Base-by-base conservation (phyloP, 2,329 filamentous ascomycete species). In the Monilinia fructigena region DNA sequence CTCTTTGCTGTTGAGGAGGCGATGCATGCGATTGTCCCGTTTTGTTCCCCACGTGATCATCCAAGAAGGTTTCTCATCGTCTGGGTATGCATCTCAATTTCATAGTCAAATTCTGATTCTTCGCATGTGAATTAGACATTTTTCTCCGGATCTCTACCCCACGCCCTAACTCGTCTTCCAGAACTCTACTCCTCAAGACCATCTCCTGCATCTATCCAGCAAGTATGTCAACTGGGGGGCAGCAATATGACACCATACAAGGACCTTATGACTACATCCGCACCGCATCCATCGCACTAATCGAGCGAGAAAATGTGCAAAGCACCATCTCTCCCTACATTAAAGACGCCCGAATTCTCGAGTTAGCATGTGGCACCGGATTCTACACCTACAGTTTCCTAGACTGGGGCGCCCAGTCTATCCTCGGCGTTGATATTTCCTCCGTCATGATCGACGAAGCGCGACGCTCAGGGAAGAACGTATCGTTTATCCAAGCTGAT, bases 361-460 rank as follows among this genome's bases (percentile, higher is more conserved):
- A 79, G 58, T 75, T 79, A 14, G 78, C 77, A 23, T 79, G 78
- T 68, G 77, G 77, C 16, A 74, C 76, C 1, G 78, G 77, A 20
- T 77, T 74, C 67, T 78, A 76, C 66, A 76, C 76, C 18, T 73
- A 74, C 55, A 71, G 70, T 52, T 71, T 78, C 42, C 68, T 77
- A 10, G 67, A 71, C 64, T 78, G 77, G 76, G 77, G 76, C 38
- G 77, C 77, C 2, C 67, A 66, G 20, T 72, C 69, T 11, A 74
- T 79, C 12, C 68, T 78, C 12, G 77, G 76, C 8, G 72, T 79
- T n/a, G 78, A 79, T 67, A 73, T 77, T 40, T 78, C 76, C 6
- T 55, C 68, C 16, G 71, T 65, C 10, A 79, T 79, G 77, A 69
- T 79, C 50, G 70, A 72, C 0, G 72, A 69, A 8, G 76, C 77